Evolutionary conservation across 108 stramenopile species (phyloP), one percentile per base, ranked within the genome.

Genomic region (Mayamaea pseudoterrestris): DNA sequence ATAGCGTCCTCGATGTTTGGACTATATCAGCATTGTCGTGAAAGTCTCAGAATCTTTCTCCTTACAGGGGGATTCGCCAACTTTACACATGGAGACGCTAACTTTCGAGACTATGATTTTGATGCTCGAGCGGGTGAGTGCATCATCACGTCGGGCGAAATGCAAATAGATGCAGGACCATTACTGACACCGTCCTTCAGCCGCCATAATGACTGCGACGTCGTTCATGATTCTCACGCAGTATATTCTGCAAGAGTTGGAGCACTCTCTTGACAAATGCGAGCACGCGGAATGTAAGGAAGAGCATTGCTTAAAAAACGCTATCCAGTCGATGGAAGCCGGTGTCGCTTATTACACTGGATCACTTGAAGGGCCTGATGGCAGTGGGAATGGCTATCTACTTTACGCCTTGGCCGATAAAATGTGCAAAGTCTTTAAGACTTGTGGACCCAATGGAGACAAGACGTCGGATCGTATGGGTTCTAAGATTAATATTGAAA

Each of bases 321-420:
- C 71, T 22, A 73, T 84, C 30, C 71, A 76, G 56, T 67, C 66
- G 3, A 63, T 66, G 63, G 76, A 78, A 46, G 60, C 50, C 22
- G 76, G 60, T 29, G 76, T 78, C 20, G 76, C 76, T 4, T 68
- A 58, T 27, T 78, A 78, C 53, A 61, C 66, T 39, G 76, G 76
- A 32, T 61, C 66, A 35, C 27, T 83, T 7, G 67, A 73, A 31
- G 69, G 67, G 13, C 27, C 20, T 30, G n/a, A n/a, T n/a, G n/a
- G n/a, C n/a, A n/a, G n/a, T n/a, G n/a, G n/a, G 18, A 16, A 36
- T 13, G 88, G 88, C 27, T 37, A 61, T 4, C 37, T 87, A 7
- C 41, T 80, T 3, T 67, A 83, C 53, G 53, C 50, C 13, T 64
- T 87, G 24, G 83, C 82, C 27, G 78, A 87, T 48, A 82, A 84